Evolutionary conservation across 768 basidiomycete genomes (phyloP).

Genomic region (Neoboletus subvelutipes): DNA sequence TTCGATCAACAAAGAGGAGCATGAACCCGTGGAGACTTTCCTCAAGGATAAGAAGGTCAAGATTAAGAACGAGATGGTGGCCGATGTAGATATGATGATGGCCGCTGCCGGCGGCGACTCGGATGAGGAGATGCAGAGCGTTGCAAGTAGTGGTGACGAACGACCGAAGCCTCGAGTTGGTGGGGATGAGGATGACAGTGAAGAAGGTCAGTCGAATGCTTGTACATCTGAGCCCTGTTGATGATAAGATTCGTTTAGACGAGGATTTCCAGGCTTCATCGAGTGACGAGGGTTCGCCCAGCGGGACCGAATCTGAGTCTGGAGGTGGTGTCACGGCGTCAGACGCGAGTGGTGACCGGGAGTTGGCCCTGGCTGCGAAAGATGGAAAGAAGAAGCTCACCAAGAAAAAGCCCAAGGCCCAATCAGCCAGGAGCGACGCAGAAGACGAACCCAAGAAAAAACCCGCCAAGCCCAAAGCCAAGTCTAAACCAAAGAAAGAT

Average conservation of each 20-base stretch:
- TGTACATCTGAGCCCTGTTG: not conserved
- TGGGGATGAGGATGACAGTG: slow-evolving; percentile 71
- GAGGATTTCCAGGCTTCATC: slow-evolving; percentile 89
- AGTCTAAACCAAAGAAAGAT: slow-evolving; percentile 41
- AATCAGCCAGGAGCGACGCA: slow-evolving; percentile 43
- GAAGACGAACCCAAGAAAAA: slow-evolving; percentile 52
- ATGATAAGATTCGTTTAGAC: slow-evolving; percentile 42
- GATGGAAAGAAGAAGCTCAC: slow-evolving; percentile 37
- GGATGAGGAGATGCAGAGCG: slow-evolving; percentile 84
- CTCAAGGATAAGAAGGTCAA: slow-evolving; percentile 88
- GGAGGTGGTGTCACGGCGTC: slow-evolving; percentile 76
- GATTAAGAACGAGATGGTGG: slow-evolving; percentile 94
- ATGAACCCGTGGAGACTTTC: slow-evolving; percentile 81
- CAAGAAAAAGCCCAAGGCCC: slow-evolving; percentile 45
- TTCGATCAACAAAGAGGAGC: slow-evolving; percentile 94
- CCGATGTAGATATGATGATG: slow-evolving; percentile 78
- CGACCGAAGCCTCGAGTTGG: slow-evolving; percentile 50
- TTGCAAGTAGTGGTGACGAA: slow-evolving; percentile 67
- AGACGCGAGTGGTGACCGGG: slow-evolving; percentile 79
- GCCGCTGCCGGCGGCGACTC: slow-evolving; percentile 62
- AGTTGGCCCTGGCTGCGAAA: slow-evolving; percentile 44
- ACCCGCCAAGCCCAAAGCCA: slow-evolving; percentile 41
- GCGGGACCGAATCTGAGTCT: slow-evolving; percentile 62
- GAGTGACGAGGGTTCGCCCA: slow-evolving; percentile 88
- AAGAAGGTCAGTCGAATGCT: slow-evolving; percentile 49